These are phyloP conservation scores for Megacollybia platyphylla DNA, from an alignment of 1,284 basidiomycete species.

Conservation along the genomic window DNA sequence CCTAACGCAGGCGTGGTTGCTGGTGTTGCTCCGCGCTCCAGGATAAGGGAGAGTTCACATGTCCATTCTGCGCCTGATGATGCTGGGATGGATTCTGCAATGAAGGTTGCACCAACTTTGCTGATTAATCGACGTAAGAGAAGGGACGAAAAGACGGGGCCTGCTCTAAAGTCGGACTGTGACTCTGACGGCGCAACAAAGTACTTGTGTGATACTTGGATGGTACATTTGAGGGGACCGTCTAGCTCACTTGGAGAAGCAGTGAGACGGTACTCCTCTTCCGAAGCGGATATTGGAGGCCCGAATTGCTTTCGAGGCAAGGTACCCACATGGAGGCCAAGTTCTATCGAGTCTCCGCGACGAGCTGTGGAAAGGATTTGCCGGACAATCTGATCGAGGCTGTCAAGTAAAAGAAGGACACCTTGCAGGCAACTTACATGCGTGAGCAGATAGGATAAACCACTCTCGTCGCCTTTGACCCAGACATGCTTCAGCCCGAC, in stretches of 20 bases:
- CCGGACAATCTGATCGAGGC: constrained; percentile 54
- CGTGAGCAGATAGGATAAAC: constrained; percentile 65
- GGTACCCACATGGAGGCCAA: constrained; percentile 59
- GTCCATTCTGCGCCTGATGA: constrained; percentile 30
- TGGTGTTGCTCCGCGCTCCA: constrained; percentile 40
- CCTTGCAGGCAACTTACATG: constrained; percentile 49
- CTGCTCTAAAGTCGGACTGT: constrained; percentile 20
- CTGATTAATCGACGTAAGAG: constrained; percentile 55
- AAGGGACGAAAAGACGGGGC: constrained; percentile 47
- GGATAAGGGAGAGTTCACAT: constrained; percentile 39
- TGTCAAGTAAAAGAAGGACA: constrained; percentile 8
- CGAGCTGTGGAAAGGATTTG: constrained; percentile 65
- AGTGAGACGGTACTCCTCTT: constrained; percentile 8
- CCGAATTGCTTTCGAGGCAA: constrained; percentile 10
- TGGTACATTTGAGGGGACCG: constrained; percentile 18
- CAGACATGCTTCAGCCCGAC: constrained; percentile 74
- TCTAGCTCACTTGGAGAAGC: constrained; percentile 8
- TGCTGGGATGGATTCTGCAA: constrained; percentile 28
- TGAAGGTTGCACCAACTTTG: constrained; percentile 54
- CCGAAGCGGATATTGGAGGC: constrained; percentile 7
- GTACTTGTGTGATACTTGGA: constrained; percentile 26
- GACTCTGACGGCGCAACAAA: constrained; percentile 8
- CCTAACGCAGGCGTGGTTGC: constrained; percentile 23
- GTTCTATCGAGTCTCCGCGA: constrained; percentile 74
- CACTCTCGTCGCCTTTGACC: constrained; percentile 77